phyloP scores from a whole-genome alignment of 192 early-diverging fungal species.

The Cladochytrium replicatum region DNA sequence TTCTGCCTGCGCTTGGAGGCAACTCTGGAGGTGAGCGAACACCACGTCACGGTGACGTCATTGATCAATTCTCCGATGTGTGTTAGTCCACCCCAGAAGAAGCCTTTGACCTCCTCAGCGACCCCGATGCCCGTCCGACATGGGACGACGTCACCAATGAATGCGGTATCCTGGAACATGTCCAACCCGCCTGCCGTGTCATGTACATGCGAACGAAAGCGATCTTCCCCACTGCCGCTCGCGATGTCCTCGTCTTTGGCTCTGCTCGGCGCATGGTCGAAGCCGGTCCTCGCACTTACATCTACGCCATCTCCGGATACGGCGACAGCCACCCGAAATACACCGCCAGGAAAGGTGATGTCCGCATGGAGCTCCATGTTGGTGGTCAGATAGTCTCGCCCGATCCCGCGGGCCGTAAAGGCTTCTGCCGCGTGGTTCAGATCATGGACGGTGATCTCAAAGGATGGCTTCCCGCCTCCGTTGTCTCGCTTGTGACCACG shows the following conservation, averaged over 20 bases:
- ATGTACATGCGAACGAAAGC: constrained; percentile 37
- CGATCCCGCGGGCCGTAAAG: constrained; percentile 9
- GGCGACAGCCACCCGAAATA: constrained; percentile 22
- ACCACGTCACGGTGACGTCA: no score
- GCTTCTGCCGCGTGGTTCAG: constrained; percentile 27
- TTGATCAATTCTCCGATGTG: no score
- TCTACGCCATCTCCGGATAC: constrained; percentile 35
- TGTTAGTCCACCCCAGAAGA: constrained; percentile 30
- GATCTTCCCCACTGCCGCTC: constrained; percentile 31
- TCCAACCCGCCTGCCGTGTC: neutral
- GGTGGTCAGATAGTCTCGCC: constrained; percentile 28
- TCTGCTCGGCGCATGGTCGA: constrained; percentile 9
- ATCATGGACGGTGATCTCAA: constrained; percentile 36
- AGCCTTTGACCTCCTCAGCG: constrained; percentile 30
- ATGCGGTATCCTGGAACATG: constrained; percentile 17
- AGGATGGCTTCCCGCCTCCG: constrained; percentile 27
- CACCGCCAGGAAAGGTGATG: constrained; percentile 7
- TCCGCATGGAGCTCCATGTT: constrained; percentile 29
- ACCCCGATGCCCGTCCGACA: constrained; percentile 11
- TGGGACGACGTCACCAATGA: constrained; percentile 36
- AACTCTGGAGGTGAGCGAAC: no score
- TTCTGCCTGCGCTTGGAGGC: no score
- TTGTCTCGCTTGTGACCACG: constrained; percentile 30
- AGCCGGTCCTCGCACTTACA: constrained; percentile 18
- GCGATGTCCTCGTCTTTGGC: constrained; percentile 24